Conservation (phyloP, 1,284 basidiomycete species). For the Irpex lacteus region DNA sequence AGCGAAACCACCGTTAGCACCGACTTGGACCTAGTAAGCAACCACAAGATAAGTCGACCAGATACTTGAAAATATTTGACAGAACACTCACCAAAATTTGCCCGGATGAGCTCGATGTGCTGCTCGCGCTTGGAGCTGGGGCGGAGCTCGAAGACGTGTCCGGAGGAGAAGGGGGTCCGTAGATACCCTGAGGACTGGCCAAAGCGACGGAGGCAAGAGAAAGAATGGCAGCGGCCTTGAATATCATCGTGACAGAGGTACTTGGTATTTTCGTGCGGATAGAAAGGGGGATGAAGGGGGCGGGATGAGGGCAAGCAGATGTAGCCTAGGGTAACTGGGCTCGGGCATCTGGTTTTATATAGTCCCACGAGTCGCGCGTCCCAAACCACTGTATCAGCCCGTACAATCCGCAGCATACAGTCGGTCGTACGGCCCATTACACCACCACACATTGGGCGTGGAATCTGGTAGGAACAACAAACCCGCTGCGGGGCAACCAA, state of each 20-base stretch:
- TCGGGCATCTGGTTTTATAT: conserved; percentile 6
- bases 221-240: conserved; percentile 19
- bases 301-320: neutral
- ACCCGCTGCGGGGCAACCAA: neutral
- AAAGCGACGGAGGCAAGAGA: conserved; percentile 36
- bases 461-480: conserved; percentile 5
- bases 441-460: conserved; percentile 3
- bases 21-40: conserved; percentile 42
- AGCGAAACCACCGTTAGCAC: conserved; percentile 33
- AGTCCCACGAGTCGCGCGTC: neutral
- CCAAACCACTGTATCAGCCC: neutral
- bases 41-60: neutral
- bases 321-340: neutral
- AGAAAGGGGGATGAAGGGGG: neutral
- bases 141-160: conserved; percentile 24
- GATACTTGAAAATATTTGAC: neutral
- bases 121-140: conserved; percentile 32
- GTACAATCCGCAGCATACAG: neutral
- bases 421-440: neutral
- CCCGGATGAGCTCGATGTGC: conserved; percentile 21
- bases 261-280: neutral
- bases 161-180: conserved; percentile 26
- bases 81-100: conserved; percentile 40
- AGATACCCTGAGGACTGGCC: conserved; percentile 35
- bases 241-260: conserved; percentile 18